Conservation (phyloP, 495 filamentous ascomycete species). For the Talaromyces stipitatus region DNA sequence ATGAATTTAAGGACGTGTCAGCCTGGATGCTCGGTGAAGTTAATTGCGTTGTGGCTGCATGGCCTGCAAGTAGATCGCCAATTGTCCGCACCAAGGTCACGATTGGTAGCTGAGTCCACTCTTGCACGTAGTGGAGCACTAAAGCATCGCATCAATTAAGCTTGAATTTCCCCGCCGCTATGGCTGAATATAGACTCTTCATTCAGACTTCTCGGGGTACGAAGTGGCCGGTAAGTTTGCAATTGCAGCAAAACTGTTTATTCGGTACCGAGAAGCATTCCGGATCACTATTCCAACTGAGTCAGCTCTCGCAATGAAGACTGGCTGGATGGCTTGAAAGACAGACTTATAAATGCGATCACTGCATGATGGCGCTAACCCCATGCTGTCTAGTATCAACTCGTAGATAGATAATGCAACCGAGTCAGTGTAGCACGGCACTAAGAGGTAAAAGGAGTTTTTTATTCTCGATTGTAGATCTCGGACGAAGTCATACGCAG, state of each 20-base stretch:
- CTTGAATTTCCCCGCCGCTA: neutral
- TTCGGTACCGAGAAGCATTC: too few relatives aligned
- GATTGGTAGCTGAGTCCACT: too few relatives aligned
- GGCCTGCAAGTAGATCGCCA: neutral
- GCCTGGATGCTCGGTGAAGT: neutral
- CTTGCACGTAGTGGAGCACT: too few relatives aligned
- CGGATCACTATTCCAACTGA: too few relatives aligned
- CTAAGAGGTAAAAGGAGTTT: neutral
- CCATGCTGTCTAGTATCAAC: neutral
- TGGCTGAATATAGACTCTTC: too few relatives aligned
- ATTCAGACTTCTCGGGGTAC: too few relatives aligned
- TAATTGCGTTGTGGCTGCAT: neutral
- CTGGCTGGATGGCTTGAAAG: neutral
- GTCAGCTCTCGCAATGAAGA: neutral
- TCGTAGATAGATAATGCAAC: neutral
- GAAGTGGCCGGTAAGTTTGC: too few relatives aligned
- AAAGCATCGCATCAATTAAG: neutral
- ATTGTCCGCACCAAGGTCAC: too few relatives aligned
- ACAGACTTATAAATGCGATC: neutral
- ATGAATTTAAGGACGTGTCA: neutral
- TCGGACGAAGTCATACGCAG: too few relatives aligned
- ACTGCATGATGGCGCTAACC: neutral
- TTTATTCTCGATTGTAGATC: neutral
- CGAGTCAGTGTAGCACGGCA: neutral
- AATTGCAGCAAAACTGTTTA: too few relatives aligned